These are phyloP conservation scores for Coniochaeta sp. DNA, from an alignment of 2,329 filamentous ascomycete species.

Conservation along the genomic window DNA sequence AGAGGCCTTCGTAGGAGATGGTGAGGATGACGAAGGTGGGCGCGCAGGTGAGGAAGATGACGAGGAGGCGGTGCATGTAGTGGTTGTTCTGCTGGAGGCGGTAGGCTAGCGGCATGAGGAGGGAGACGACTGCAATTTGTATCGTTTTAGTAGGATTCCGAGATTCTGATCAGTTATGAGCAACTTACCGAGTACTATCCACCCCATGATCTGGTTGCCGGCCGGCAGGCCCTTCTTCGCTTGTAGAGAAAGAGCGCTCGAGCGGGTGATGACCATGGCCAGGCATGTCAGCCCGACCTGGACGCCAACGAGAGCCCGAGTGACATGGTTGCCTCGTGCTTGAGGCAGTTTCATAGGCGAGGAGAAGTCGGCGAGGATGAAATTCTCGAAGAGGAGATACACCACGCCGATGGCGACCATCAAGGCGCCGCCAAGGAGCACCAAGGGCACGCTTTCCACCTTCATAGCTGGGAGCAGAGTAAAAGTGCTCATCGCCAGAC, in stretches of 20 bases:
- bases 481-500: constrained; percentile 79
- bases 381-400: constrained; percentile 76
- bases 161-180: not conserved
- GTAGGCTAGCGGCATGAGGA: constrained; percentile 76
- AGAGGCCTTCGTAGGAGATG: constrained; percentile 94
- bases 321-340: constrained; percentile 33
- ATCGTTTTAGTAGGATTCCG: not conserved
- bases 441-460: constrained; percentile 64
- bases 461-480: constrained; percentile 86
- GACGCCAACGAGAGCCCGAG: constrained; percentile 54
- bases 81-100: constrained; percentile 72
- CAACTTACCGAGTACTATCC: constrained; percentile 66
- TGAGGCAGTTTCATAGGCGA: constrained; percentile 14
- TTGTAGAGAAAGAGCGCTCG: constrained; percentile 77
- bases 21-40: constrained; percentile 93
- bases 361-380: constrained; percentile 37
- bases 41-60: constrained; percentile 88
- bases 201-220: constrained; percentile 83
- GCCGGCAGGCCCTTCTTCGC: constrained; percentile 76
- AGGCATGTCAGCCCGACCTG: constrained; percentile 74
- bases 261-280: constrained; percentile 78
- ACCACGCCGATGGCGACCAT: constrained; percentile 71
- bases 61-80: constrained; percentile 81
- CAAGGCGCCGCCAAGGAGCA: constrained; percentile 68
- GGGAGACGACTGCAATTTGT: constrained; percentile 51